Evolutionary conservation across 176 grass and related monocot species (phyloP).

Genomic region (Rhynchospora pubera): DNA sequence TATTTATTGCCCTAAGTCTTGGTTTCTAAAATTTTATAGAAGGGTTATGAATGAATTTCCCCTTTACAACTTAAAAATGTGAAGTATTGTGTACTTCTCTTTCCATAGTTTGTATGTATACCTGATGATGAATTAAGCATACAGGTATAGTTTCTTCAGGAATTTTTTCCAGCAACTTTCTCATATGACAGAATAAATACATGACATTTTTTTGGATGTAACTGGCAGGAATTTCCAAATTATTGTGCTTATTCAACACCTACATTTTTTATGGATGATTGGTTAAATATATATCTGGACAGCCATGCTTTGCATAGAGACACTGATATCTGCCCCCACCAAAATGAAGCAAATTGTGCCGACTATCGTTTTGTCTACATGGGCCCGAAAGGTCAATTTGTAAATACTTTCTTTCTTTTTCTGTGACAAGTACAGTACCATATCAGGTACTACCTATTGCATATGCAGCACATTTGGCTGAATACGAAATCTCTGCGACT

Average conservation of each 20-base stretch:
- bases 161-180: conserved; percentile 1
- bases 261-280: conserved; percentile 72
- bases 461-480: background rate
- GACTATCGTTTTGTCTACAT: conserved; percentile 99
- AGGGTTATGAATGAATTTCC: background rate
- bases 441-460: background rate
- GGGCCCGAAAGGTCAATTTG: conserved; percentile 68
- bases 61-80: conserved; percentile 15
- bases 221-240: conserved; percentile 79
- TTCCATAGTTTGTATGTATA: background rate
- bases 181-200: background rate
- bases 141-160: background rate
- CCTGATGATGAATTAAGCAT: background rate
- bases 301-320: conserved; percentile 85
- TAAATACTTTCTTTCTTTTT: background rate
- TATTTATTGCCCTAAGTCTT: background rate
- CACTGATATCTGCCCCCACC: conserved; percentile 63
- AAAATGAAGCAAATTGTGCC: conserved; percentile 93
- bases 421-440: background rate
- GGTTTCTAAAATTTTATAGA: background rate
- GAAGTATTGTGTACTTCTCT: background rate
- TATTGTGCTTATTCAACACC: conserved; percentile 82
- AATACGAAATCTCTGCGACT: background rate
- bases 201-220: conserved; percentile 15
- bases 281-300: conserved; percentile 94